Percentiles rank a stretch among this genome's conserved stretches.
Evolutionary conservation across 257 asterid species (phyloP).

Genomic region (Solanum lycopersicoides): DNA sequence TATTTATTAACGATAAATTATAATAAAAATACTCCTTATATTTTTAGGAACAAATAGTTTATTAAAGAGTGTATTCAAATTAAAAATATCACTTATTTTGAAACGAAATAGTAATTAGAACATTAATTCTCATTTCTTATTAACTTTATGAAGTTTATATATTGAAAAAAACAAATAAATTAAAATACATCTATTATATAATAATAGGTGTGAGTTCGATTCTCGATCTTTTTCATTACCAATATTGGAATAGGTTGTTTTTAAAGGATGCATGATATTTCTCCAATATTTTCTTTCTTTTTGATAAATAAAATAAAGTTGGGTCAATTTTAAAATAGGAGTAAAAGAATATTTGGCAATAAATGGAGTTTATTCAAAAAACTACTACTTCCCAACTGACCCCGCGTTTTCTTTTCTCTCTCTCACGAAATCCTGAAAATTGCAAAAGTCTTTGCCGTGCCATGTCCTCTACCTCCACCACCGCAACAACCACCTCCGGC

Average conservation of each 20-base stretch:
- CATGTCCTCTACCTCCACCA: constrained; percentile 12
- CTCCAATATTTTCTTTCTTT: neutral
- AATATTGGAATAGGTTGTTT: neutral
- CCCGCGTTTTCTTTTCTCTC: constrained; percentile 40
- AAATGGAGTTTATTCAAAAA: constrained; percentile 26
- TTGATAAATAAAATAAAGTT: neutral
- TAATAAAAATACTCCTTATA: neutral
- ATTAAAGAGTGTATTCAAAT: too few species aligned
- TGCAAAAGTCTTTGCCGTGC: neutral
- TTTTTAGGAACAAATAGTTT: too few species aligned
- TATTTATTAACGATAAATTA: too few species aligned
- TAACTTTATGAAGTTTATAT: neutral
- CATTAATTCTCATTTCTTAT: neutral
- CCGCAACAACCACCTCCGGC: constrained; percentile 18
- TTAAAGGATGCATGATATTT: too few species aligned
- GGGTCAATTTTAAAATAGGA: neutral
- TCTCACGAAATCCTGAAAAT: neutral
- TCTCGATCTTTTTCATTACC: neutral
- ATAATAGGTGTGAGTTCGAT: neutral
- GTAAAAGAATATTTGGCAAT: neutral
- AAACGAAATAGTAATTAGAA: neutral
- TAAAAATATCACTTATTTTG: neutral
- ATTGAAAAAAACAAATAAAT: neutral
- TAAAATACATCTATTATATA: neutral
- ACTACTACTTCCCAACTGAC: constrained; percentile 23